Base-by-base conservation (phyloP, 2,329 filamentous ascomycete genomes). In the Colletotrichum scovillei region DNA sequence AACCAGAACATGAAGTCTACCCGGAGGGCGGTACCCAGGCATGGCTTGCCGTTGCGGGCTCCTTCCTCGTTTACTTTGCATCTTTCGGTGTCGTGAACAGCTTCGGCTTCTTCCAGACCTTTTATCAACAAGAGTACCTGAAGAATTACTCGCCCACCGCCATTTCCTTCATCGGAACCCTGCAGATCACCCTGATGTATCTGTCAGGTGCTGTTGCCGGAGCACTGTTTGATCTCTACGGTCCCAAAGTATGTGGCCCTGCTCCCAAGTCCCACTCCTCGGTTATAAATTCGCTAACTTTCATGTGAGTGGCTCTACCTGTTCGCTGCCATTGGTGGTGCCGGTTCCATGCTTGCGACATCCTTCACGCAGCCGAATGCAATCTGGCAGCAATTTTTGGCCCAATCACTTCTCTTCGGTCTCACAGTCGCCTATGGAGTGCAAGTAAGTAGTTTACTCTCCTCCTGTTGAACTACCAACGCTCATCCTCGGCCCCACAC, bases 151-250 rank as follows among this genome's bases (percentile, higher is more conserved):
- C 88, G 0, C 78, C 88, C 1, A 88, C 86, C 63, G 87, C 86
- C 0, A 83, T 92, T 19, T 82, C 89, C 22, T 92, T 89, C 90
- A 91, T 92, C 58, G 85, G 88, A 1, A 88, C 88, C 0, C 78
- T 91, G 19, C 86, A 91, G 75, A 80, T 74, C 12, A 75, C 74
- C 65, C 63, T 77, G 67, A 46, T 86, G 60, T 79, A 84, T 75
- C 77, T 84, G 32, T 78, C 82, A 12, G 84, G 84, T 28, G 77
- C 83, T 32, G 73, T 86, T 46, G 79, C 82, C 11, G 85, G 85
- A 1, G 83, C 83, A 4, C 76, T 85, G 0, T 84, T 82, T 67
- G 85, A 87, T 73, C 79, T 79, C 12, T 73, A 69, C 46, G 71
- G 71, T 4, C 67, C 71, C 49, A 73, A 67, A 30, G 66, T 68